Evolutionary conservation across 345 rosid genomes (phyloP).

Genomic region (Populus pruinosa): DNA sequence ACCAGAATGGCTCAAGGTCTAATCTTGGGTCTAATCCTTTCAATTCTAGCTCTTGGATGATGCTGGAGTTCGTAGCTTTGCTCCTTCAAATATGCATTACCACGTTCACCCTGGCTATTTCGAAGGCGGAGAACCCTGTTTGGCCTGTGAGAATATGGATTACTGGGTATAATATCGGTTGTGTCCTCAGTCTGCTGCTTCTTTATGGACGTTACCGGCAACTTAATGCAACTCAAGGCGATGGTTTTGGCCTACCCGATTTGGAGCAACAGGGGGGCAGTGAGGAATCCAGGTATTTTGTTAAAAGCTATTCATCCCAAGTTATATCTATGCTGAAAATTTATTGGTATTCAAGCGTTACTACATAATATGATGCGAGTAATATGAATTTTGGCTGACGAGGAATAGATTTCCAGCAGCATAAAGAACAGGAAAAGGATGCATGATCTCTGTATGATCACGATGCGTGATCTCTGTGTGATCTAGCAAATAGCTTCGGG

Average conservation of each 20-base stretch:
- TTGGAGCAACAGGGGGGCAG: conserved; percentile 67
- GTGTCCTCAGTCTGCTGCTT: conserved; percentile 61
- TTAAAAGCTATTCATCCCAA: not conserved
- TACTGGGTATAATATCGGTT: conserved; percentile 75
- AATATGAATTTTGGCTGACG: not conserved
- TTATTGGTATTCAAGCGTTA: not conserved
- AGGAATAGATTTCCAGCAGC: not conserved
- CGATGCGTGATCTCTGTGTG: not conserved
- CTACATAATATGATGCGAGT: not conserved
- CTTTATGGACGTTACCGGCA: conserved; percentile 76
- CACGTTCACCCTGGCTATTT: conserved; percentile 62
- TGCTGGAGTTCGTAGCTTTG: conserved; percentile 72
- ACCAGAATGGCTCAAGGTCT: conserved; percentile 86
- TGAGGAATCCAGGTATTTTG: conserved; percentile 74
- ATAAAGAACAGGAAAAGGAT: not conserved
- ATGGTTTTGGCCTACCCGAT: conserved; percentile 49
- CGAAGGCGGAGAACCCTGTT: conserved; percentile 68
- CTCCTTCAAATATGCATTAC: conserved; percentile 59
- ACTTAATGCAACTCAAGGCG: conserved; percentile 36
- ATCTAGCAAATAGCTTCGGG: not conserved
- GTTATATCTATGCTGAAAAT: not conserved
- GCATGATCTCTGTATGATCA: not conserved
- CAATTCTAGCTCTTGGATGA: conserved; percentile 84
- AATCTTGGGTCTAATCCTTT: conserved; percentile 92
- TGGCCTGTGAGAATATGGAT: conserved; percentile 98